Conservation (phyloP, 345 rosid genomes). For the Gossypium sturtianum region DNA sequence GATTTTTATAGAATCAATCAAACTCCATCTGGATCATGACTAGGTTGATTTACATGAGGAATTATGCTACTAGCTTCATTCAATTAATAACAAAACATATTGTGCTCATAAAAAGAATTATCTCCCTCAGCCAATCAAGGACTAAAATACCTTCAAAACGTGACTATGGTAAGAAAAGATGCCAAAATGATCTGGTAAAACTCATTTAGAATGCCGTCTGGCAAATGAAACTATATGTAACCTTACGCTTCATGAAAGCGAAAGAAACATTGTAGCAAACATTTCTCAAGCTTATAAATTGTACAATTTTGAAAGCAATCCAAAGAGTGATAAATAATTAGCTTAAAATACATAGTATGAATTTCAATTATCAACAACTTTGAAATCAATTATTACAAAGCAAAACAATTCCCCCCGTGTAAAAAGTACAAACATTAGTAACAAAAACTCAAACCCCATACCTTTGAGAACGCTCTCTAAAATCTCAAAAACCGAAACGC, state of each 20-base stretch:
- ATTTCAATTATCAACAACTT: background rate
- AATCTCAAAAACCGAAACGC: conserved; percentile 40
- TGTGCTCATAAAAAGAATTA: background rate
- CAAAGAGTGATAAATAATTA: background rate
- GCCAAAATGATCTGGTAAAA: background rate
- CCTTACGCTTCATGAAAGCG: background rate
- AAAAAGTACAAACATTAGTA: background rate
- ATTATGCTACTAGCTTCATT: background rate
- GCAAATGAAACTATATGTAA: background rate
- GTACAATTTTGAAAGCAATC: background rate
- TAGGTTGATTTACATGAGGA: background rate
- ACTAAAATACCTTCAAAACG: background rate
- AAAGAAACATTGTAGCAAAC: background rate
- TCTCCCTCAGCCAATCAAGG: background rate
- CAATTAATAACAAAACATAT: background rate
- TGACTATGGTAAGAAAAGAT: background rate
- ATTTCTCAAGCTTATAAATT: background rate
- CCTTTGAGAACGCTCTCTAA: conserved; percentile 16
- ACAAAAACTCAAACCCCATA: conserved; percentile 9
- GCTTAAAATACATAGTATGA: background rate
- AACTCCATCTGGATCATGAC: background rate
- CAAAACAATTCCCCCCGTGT: background rate
- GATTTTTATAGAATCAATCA: background rate
- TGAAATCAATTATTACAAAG: background rate
- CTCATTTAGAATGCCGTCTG: background rate